Evolutionary conservation across 2,329 filamentous ascomycete species (phyloP).

Genomic region (Pestalotiopsis sp.): DNA sequence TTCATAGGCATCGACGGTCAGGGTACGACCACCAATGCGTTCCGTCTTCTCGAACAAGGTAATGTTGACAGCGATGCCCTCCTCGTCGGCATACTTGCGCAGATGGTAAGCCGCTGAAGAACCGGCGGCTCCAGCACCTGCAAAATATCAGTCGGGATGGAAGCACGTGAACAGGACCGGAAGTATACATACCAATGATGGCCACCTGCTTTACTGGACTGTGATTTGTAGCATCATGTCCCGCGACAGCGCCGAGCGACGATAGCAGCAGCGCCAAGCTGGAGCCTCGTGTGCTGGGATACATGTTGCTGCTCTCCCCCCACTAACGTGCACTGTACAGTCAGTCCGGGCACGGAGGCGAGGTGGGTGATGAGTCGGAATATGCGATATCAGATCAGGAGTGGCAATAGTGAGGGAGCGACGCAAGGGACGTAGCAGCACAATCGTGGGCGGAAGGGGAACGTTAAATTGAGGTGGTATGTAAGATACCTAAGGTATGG

Average conservation of each 20-base stretch:
- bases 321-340: not conserved
- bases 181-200: constrained; percentile 50
- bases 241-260: not conserved
- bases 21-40: constrained; percentile 82
- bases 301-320: not conserved
- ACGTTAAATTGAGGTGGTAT: too few species aligned
- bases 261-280: not conserved
- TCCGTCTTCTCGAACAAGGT: constrained; percentile 82
- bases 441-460: too few species aligned
- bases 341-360: too few species aligned
- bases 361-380: too few species aligned
- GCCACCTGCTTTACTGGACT: constrained; percentile 18
- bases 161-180: not conserved
- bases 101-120: constrained; percentile 87
- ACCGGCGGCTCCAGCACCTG: constrained; percentile 88
- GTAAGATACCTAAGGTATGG: too few species aligned
- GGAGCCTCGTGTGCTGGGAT: not conserved
- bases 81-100: constrained; percentile 66
- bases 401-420: too few species aligned
- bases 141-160: not conserved
- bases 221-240: not conserved
- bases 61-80: constrained; percentile 69
- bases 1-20: constrained; percentile 78
- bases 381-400: too few species aligned
- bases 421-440: too few species aligned